Base-by-base conservation (phyloP, 345 rosid genomes). In the Sapria himalayana region DNA sequence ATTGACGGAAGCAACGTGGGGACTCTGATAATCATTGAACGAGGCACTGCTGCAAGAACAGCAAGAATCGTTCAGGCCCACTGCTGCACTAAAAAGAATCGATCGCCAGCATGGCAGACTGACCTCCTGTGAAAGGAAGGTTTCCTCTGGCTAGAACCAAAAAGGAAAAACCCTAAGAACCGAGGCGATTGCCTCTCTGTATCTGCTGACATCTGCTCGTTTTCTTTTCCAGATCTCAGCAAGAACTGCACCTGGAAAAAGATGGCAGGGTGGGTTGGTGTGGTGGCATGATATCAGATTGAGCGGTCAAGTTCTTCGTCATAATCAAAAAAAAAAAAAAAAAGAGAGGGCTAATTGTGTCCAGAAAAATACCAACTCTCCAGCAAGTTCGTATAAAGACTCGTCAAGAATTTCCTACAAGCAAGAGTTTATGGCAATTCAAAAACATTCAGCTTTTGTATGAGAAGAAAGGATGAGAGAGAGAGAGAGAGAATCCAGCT, bases 331-430 rank as follows among this genome's bases (percentile, higher is more conserved):
- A 4, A 3, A 55, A 29, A 15, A 38, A 18, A 17, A 22, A 15
- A 29, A 9, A 49, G 37, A 50, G 46, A 50, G 25, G 51, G 2
- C 42, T 33, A 49, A 31, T 33, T 45, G 40, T 12, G 61, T 45
- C 42, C 29, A 19, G 25, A 35, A 39, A 22, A 16, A 43, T 76
- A 89, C 98, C 77, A 89, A 74, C 69, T 89, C 98, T 53, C 98
- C 98, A 45, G 93, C 93, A 60, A 89, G 98, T 64, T 89, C 98
- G 64, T 89, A 89, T 44, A 89, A 62, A 32, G 91, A 82, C 53
- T 89, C 98, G 15, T 89, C 93, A 25, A 89, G 94, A 38, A 94
- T 89, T 37, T 93, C 95, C 95, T 89, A 84, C 58, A 62, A 19
- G n/a, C n/a, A n/a, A n/a, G n/a, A n/a, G n/a, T n/a, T n/a, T n/a